Evolutionary conservation across 139 green algal species (phyloP).

Genomic region (Dunaliella sp.): DNA sequence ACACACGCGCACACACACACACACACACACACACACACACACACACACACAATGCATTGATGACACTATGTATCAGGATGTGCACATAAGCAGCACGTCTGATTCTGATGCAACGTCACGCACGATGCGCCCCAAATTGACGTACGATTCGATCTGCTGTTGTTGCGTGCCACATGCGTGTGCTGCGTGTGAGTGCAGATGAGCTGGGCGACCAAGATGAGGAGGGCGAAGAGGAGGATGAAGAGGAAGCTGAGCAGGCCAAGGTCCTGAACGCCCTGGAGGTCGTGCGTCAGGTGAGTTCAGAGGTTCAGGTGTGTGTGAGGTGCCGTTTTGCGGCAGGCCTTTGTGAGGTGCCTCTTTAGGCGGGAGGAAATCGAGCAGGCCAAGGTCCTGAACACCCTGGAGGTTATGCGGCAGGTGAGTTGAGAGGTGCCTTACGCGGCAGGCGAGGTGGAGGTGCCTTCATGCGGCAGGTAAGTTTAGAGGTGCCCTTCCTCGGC

Average conservation of each 20-base stretch:
- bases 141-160: neutral
- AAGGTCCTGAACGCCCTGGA: conserved; percentile 47
- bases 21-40: neutral
- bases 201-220: neutral
- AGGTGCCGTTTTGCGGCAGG: no score
- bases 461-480: no score
- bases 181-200: neutral
- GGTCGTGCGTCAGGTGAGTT: conserved; percentile 41
- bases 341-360: no score
- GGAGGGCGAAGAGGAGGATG: conserved; percentile 20
- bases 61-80: no score
- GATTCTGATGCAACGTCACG: neutral
- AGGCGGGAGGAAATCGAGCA: conserved; percentile 12
- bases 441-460: no score
- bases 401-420: conserved; percentile 42
- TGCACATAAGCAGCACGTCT: neutral
- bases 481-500: no score
- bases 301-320: no score
- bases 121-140: neutral
- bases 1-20: neutral
- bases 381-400: conserved; percentile 35
- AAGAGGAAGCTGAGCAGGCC: conserved; percentile 17
- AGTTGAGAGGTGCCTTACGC: no score
- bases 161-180: neutral
- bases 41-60: neutral